Evolutionary conservation across 1,284 basidiomycete species (phyloP), one percentile per base, ranked within the genome.

Genomic region (Psilocybe mexicana): DNA sequence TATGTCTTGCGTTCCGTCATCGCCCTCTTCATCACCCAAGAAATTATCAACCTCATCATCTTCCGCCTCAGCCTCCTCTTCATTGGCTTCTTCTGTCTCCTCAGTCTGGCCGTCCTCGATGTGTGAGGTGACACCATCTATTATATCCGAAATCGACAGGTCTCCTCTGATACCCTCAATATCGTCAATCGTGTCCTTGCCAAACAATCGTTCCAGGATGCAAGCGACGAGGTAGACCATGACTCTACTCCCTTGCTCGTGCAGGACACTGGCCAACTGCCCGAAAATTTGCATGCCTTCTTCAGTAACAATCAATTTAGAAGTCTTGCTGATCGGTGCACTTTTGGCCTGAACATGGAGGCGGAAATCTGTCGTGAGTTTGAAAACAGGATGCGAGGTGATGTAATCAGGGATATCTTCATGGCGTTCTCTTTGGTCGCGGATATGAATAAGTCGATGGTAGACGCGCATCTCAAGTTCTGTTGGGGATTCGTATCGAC

Each of bases 401-500:
- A 98, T 87, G 43, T 81, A 70, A 1, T 78, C 72, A 0, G 95
- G 93, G n/a, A 97, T 85, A 54, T 88, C 83, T 62, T 96, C 94
- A 74, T 77, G 90, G 55, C 80, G 92, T 76, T 85, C 94, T 76
- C 68, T 87, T 75, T 85, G 86, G 66, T 96, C 92, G 40, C 93
- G 87, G 43, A 97, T 89, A 68, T 97, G 94, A 42, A 93, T 90
- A 38, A 98, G 84, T 38, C 96, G 86, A 70, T 96, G 93, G 76
- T 98, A 98, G 0, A 97, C 89, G 23, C 94, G 87, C 84, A 99
- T 97, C 74, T 99, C 96, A 48, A 97, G 84, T 70, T 98, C 95
- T 55, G 91, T 90, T 0, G 90, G 86, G 6, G 88, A 90, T 51
- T 87, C 71, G 42, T 86, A 86, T 18, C 76, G 74, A 10, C 79